Conservation (phyloP, 2,329 filamentous ascomycete species). For the Fusarium brachygibbosum region DNA sequence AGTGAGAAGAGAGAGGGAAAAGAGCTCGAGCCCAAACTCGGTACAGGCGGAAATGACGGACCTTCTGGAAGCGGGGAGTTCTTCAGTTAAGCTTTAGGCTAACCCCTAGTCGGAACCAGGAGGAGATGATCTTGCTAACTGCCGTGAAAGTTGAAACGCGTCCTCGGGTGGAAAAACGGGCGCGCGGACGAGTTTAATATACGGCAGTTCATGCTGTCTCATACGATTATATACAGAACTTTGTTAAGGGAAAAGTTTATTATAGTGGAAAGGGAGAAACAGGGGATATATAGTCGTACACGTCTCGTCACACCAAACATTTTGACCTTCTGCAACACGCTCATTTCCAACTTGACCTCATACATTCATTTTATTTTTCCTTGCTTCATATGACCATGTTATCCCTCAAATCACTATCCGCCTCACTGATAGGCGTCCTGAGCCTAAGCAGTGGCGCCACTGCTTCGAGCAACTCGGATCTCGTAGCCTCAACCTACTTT, state of each 20-base stretch:
- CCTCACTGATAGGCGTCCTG: conserved; percentile 28
- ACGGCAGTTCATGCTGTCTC: background rate
- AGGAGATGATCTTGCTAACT: conserved; percentile 19
- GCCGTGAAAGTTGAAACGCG: conserved; percentile 10
- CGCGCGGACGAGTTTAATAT: background rate
- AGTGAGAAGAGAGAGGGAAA: background rate
- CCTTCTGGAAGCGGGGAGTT: conserved; percentile 15
- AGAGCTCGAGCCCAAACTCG: conserved; percentile 2
- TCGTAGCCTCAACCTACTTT: conserved; percentile 44
- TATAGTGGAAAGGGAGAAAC: background rate
- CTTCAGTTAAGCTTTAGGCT: conserved; percentile 20
- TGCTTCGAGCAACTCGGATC: background rate
- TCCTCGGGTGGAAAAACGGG: background rate
- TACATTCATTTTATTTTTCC: conserved; percentile 10
- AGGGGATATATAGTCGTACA: conserved; percentile 15
- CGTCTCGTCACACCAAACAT: background rate
- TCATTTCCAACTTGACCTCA: background rate
- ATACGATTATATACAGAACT: background rate
- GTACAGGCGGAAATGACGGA: conserved; percentile 26
- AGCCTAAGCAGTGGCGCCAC: conserved; percentile 7
- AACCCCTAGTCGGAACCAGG: background rate
- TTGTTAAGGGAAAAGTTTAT: background rate
- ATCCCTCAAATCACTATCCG: conserved; percentile 21
- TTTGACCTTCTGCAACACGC: background rate
- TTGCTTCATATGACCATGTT: conserved; percentile 1